A percentile compares a stretch with the other conserved stretches of the same genome.
These are phyloP conservation scores for Geotrichum australiense DNA, from an alignment of 1,139 yeast genomes.

Conservation along the genomic window DNA sequence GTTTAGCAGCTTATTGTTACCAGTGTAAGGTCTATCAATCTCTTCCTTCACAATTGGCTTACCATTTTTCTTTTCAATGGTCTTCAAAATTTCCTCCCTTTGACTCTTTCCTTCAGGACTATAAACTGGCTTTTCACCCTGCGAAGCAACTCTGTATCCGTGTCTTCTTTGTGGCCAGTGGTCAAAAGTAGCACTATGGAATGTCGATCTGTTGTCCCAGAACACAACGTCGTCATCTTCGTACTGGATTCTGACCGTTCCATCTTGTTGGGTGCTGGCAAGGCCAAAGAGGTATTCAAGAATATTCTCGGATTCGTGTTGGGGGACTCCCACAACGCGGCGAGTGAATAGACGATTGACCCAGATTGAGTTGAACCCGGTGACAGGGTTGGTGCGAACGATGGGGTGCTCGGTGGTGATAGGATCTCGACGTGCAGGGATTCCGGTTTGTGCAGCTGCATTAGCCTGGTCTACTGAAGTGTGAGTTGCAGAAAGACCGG, in stretches of 20 bases:
- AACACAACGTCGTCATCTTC: constrained; percentile 47
- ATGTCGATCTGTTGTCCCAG: constrained; percentile 28
- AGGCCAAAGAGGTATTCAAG: constrained; percentile 39
- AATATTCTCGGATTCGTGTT: constrained; percentile 35
- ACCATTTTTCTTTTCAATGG: too few species aligned
- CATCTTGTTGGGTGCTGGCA: constrained; percentile 38
- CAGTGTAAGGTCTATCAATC: too few species aligned
- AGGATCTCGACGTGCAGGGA: constrained; percentile 24
- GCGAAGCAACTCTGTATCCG: constrained; percentile 60
- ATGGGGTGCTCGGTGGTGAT: constrained; percentile 38
- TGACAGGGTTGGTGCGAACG: constrained; percentile 44
- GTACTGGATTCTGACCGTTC: constrained; percentile 43
- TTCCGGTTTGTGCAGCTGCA: constrained; percentile 31
- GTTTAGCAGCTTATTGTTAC: too few species aligned
- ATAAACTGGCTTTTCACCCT: constrained; percentile 40
- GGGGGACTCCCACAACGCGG: constrained; percentile 38
- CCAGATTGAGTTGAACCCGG: constrained; percentile 43
- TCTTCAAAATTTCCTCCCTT: constrained; percentile 21
- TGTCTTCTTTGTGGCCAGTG: constrained; percentile 30
- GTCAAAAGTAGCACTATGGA: constrained; percentile 23
- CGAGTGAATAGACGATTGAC: constrained; percentile 40
- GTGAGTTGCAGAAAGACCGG: constrained; percentile 33
- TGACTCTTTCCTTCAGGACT: constrained; percentile 26
- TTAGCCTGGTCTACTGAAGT: constrained; percentile 30
- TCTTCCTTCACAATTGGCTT: too few species aligned